These are phyloP conservation scores for Verticillium tricorpus DNA, from an alignment of 2,329 filamentous ascomycete genomes.

Conservation along the genomic window DNA sequence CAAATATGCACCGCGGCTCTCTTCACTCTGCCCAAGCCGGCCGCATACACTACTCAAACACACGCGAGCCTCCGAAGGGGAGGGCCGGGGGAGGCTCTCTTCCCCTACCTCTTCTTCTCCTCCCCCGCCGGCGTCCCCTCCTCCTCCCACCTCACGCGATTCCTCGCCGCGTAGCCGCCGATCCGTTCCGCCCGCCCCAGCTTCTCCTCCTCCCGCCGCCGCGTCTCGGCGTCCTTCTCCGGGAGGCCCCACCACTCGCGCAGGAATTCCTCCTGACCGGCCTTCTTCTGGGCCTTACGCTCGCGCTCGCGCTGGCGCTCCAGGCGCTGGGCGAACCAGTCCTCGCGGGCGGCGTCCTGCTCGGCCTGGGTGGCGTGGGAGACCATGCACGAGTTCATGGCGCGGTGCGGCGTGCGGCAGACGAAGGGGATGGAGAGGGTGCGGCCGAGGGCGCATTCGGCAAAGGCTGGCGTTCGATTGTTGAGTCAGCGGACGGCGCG, in stretches of 20 bases:
- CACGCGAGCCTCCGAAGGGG: background rate
- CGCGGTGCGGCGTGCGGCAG: slow-evolving; percentile 72
- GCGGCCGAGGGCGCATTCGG: slow-evolving; percentile 78
- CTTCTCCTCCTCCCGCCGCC: slow-evolving; percentile 48
- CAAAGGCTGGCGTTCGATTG: slow-evolving; percentile 64
- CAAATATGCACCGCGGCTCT: slow-evolving; percentile 9
- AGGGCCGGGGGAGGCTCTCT: background rate
- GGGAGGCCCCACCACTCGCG: slow-evolving; percentile 65
- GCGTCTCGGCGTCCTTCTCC: slow-evolving; percentile 47
- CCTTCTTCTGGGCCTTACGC: slow-evolving; percentile 53
- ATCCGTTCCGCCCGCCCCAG: slow-evolving; percentile 46
- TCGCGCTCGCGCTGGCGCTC: slow-evolving; percentile 66
- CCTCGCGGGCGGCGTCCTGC: slow-evolving; percentile 82
- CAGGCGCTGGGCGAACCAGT: slow-evolving; percentile 82
- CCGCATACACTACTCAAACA: background rate
- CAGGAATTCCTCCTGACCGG: slow-evolving; percentile 61
- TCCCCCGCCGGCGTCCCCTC: slow-evolving; percentile 5
- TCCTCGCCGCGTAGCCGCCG: slow-evolving; percentile 44
- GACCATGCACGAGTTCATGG: slow-evolving; percentile 95
- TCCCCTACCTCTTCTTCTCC: background rate
- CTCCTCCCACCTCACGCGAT: slow-evolving; percentile 22
- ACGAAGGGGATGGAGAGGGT: slow-evolving; percentile 85
- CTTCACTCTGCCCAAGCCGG: background rate
- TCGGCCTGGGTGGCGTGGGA: slow-evolving; percentile 77
- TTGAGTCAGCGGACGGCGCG: background rate